These are phyloP conservation scores for Amniculicola lignicola DNA, from an alignment of 495 filamentous ascomycete genomes.

Conservation along the genomic window DNA sequence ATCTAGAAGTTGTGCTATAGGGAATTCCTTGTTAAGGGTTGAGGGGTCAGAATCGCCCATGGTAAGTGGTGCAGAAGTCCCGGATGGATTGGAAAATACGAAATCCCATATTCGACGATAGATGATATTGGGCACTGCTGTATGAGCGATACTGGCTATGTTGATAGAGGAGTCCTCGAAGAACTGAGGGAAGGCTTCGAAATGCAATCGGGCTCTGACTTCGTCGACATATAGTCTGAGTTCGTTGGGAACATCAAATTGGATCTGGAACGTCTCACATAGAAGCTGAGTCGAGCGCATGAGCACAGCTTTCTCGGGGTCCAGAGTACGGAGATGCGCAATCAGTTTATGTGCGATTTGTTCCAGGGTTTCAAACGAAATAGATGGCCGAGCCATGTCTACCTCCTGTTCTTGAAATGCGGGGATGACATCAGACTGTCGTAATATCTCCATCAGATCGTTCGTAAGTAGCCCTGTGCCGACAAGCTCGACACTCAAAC, in stretches of 20 bases:
- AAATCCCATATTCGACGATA: too few relatives aligned
- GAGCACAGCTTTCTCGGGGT: neutral
- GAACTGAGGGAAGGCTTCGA: neutral
- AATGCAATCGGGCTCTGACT: neutral
- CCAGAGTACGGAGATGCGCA: neutral
- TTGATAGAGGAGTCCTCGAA: neutral
- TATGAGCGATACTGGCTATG: neutral
- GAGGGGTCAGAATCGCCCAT: too few relatives aligned
- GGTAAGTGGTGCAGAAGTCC: too few relatives aligned
- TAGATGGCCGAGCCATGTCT: neutral
- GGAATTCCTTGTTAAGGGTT: too few relatives aligned
- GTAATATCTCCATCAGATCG: slow-evolving; percentile 9
- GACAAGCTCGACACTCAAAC: neutral
- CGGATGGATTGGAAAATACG: too few relatives aligned
- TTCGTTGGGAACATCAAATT: too few relatives aligned
- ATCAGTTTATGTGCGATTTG: slow-evolving; percentile 4
- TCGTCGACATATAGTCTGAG: neutral
- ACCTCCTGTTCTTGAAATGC: slow-evolving; percentile 1
- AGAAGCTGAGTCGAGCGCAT: too few relatives aligned
- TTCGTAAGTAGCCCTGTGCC: slow-evolving; percentile 1
- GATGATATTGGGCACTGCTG: too few relatives aligned
- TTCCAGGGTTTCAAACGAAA: slow-evolving; percentile 11
- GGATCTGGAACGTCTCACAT: too few relatives aligned
- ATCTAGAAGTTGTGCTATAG: too few relatives aligned
- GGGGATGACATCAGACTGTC: slow-evolving; percentile 2